Base-by-base conservation (phyloP, 331 rosid genomes). In the Cydonia oblonga region DNA sequence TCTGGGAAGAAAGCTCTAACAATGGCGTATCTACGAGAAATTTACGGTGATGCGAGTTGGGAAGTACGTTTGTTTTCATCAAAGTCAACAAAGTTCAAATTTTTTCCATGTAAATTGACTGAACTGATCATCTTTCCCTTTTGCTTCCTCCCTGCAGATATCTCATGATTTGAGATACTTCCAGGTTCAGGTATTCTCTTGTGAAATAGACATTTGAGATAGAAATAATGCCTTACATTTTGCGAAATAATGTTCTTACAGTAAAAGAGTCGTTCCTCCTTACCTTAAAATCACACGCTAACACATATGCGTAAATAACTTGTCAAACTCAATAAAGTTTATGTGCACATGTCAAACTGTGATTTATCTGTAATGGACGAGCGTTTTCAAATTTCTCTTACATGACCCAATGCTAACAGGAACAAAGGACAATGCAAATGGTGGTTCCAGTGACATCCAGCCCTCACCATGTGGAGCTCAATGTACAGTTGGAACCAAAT, bases 401-500 rank as follows among this genome's bases (percentile, higher is more conserved):
- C 44, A 35, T 40, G 28, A 26, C 38, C 63, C 52, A 28, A 42
- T 25, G 29, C 42, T 81, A 79, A 80, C 87, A 93, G 98, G 97
- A 93, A 75, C 85, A 84, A 78, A 80, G 78, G 81, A 68, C 87
- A 40, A 66, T 24, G 76, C 87, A 90, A 86, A 88, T 85, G 23
- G 76, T 75, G 40, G 89, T 93, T 80, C 96, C 97, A 71, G 20
- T 93, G 62, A 77, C 91, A 29, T 89, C 86, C 64, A 90, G 96
- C 72, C 13, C 87, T 73, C 85, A 90, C 81, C 98, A 90, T 81
- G 80, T 86, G 83, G 97, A 93, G 80, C 82, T 90, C 62, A 84
- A 93, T 81, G 88, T 86, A 54, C 77, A 81, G 26, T 38, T 76
- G 73, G 97, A 93, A 79, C 79, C 84, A 68, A 86, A 87, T 84